Base-by-base conservation (phyloP, 2,329 filamentous ascomycete genomes). In the Myriosclerotinia scirpicola region DNA sequence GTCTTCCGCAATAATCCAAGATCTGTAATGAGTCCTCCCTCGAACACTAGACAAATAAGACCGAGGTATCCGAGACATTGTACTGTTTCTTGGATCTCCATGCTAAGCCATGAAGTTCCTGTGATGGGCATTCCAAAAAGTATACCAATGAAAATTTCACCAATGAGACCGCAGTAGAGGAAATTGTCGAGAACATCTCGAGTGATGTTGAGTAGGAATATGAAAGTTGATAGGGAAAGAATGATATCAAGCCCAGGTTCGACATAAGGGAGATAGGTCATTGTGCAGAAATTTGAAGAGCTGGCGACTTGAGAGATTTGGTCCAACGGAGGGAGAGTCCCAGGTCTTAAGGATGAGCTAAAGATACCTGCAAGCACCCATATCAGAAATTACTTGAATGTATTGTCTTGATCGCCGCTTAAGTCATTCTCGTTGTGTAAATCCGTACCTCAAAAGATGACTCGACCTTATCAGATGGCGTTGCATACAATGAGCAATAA, bases 101-200 rank as follows among this genome's bases (percentile, higher is more conserved):
- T 30, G 5, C 3, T 20, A 36, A 65, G 64, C 22, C 36, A 42
- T 14, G 26, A n/a, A 40, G 64, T 65, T 17, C 64, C 64, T 11
- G 54, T 48, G 17, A 34, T 52, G 36, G 64, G 64, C 26, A 60
- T 42, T 15, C 64, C 64, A 20, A 52, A 61, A 8, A 65, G 12
- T 30, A 65, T 44, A 4, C 64, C 54, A 17, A 65, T 65, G 3
- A 65, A 22, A 30, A 65, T 61, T 14, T 65, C 64, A 1, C 64
- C 64, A 15, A 65, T 65, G 7, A 65, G 64, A n/a, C 64, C 64
- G 0, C 64, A 65, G 26, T 65, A 65, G n/a, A 65, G 54, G 20
- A 52, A 50, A 11, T 59, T 38, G 26, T 65, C 64, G 20, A 65
- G 64, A 20, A 53, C n/a, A 34, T 38, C 17, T 6, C 64, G 64